phyloP scores from a whole-genome alignment of 1,139 yeast species.

The Saccharomyces hybrid region DNA sequence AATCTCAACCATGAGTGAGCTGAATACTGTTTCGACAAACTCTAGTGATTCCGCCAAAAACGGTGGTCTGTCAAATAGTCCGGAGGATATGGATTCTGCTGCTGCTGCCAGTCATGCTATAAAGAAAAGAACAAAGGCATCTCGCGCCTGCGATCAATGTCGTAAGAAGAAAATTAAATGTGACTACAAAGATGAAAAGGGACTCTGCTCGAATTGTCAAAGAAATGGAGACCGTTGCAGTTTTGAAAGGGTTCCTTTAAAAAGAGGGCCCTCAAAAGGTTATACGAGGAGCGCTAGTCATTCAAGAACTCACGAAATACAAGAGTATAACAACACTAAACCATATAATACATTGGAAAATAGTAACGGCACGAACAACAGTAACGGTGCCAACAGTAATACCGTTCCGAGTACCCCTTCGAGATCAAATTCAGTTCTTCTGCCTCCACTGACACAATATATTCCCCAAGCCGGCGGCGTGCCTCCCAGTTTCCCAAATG shows the following conservation, averaged over 20 bases:
- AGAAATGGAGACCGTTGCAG: slow-evolving; percentile 26
- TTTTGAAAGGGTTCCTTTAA: slow-evolving; percentile 55
- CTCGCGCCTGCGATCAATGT: slow-evolving; percentile 35
- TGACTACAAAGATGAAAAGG: slow-evolving; percentile 23
- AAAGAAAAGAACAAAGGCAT: slow-evolving; percentile 30
- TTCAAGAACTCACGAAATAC: slow-evolving; percentile 31
- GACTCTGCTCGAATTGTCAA: slow-evolving; percentile 25
- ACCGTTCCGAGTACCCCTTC: slow-evolving; percentile 10
- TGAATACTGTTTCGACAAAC: slow-evolving; percentile 7
- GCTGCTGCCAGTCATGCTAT: slow-evolving; percentile 47
- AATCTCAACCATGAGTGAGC: slow-evolving; percentile 2
- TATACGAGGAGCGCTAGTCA: slow-evolving; percentile 33
- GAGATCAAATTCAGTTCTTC: slow-evolving; percentile 16
- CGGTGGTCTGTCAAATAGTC: slow-evolving; percentile 38
- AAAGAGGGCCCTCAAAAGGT: slow-evolving; percentile 74
- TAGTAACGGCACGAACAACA: slow-evolving; percentile 18
- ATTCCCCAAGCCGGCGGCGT: slow-evolving; percentile 15
- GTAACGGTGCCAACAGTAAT: slow-evolving; percentile 3
- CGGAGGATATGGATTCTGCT: slow-evolving; percentile 38
- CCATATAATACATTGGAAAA: slow-evolving; percentile 19
- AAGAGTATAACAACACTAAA: slow-evolving; percentile 13
- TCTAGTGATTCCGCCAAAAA: slow-evolving; percentile 8
- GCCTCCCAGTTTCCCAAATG: neutral
- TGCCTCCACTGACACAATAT: slow-evolving; percentile 30
- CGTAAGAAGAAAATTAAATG: slow-evolving; percentile 34